Conservation (phyloP, 305 asterid genomes). For the Stenogyne calaminthoides region DNA sequence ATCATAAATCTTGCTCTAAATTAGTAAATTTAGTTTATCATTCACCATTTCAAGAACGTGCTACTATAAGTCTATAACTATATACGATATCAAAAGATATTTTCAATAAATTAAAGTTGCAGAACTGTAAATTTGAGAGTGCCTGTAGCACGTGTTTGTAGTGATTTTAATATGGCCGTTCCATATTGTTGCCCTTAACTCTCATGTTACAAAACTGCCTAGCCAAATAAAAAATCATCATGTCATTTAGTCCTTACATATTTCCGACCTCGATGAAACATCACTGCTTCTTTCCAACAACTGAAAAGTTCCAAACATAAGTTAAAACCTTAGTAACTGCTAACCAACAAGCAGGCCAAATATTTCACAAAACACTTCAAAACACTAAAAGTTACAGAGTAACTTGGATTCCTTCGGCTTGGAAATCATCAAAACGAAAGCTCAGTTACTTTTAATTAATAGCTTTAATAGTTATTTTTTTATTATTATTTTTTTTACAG, state of each 20-base stretch:
- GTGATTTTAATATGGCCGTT: slow-evolving; percentile 18
- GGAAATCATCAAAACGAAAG: slow-evolving; percentile 45
- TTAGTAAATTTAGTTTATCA: too few relatives aligned
- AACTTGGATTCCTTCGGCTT: slow-evolving; percentile 36
- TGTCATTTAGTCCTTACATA: slow-evolving; percentile 22
- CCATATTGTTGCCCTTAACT: background rate
- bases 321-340: slow-evolving; percentile 20
- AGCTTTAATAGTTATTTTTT: background rate
- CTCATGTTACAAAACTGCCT: slow-evolving; percentile 19
- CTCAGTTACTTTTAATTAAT: slow-evolving; percentile 26
- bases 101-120: background rate
- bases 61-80: too few relatives aligned
- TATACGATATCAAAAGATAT: too few relatives aligned
- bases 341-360: slow-evolving; percentile 19
- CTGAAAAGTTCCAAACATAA: slow-evolving; percentile 28
- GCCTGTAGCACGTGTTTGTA: background rate
- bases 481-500: too few relatives aligned
- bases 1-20: too few relatives aligned
- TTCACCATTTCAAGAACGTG: too few relatives aligned
- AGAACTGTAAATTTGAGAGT: background rate
- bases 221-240: slow-evolving; percentile 13
- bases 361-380: background rate
- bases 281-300: slow-evolving; percentile 15
- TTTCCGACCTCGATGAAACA: slow-evolving; percentile 28
- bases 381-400: background rate